A percentile compares a stretch with the other conserved stretches of the same genome.
These are phyloP conservation scores for Anethum foeniculum DNA, from an alignment of 140 eudicot species.

Conservation along the genomic window DNA sequence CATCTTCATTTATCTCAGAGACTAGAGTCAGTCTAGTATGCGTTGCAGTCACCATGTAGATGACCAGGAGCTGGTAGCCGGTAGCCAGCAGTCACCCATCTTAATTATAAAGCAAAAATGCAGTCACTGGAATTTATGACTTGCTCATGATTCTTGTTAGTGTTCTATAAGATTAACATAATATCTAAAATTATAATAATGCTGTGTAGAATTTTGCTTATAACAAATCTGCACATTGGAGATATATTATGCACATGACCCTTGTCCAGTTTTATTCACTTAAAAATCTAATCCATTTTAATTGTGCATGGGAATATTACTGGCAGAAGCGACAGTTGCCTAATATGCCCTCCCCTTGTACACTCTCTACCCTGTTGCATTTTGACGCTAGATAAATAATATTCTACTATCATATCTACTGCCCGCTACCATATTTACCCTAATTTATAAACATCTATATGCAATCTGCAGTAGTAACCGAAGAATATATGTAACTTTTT, in stretches of 20 bases:
- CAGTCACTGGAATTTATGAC: not conserved
- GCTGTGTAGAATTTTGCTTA: not conserved
- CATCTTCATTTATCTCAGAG: not conserved
- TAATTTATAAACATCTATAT: not conserved
- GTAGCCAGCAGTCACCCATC: not conserved
- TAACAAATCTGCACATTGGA: not conserved
- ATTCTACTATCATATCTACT: not conserved
- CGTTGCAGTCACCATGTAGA: not conserved
- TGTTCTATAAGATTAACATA: not conserved
- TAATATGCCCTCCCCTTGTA: not conserved
- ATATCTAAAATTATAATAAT: constrained; percentile 1
- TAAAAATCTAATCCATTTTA: not conserved
- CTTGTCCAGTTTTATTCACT: not conserved
- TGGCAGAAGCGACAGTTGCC: not conserved
- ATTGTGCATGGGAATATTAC: not conserved
- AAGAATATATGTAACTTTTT: not conserved
- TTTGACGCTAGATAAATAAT: not conserved
- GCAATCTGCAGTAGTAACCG: not conserved
- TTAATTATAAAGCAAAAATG: not conserved
- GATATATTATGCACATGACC: not conserved
- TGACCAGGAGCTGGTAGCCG: not conserved
- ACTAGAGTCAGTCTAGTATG: not conserved
- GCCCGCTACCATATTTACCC: not conserved
- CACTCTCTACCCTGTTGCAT: not conserved
- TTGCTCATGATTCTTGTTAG: not conserved